Base-by-base conservation (phyloP, 495 filamentous ascomycete species). In the Penicillium salamii region DNA sequence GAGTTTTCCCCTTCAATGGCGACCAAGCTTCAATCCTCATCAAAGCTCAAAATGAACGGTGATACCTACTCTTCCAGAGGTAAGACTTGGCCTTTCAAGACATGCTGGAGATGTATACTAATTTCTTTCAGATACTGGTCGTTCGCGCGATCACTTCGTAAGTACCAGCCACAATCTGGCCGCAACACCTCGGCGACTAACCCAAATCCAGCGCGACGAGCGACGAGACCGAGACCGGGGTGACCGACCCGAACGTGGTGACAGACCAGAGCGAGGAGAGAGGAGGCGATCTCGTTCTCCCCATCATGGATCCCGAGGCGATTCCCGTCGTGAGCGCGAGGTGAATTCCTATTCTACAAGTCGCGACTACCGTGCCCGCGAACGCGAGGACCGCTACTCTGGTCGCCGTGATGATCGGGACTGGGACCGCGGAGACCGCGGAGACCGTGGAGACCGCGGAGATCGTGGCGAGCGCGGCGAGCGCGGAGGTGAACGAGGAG, bases 341-440 rank as follows among this genome's bases (percentile, higher is more conserved):
- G 78, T 82, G 64, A 91, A 97, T 62, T 82, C 88, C 8, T 97
- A 97, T 71, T 92, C 90, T 7, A 88, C 87, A 7, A 95, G 89
- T 65, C 84, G 91, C 42, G 90, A 86, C 72, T 92, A 93, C 68
- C 81, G 91, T 67, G 91, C 92, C 61, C 79, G 91, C 29, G 91
- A 96, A 75, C 85, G 91, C 36, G 91, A 96, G 62, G 90, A 95
- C 46, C 79, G 89, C 55, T 95, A 95, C 61, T 81, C 83, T 46
- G 45, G 38, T 33, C 58, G 58, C 11, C 38, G 55, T 21, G 81
- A 80, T 38, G 82, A 82, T 18, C 70, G 85, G 19, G 58, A 61
- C 26, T 61, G 79, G 54, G 78, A 83, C 32, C 70, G 78, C 17
- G 70, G 78, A 54, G 77, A 82, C 46, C 75, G 75, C 11, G 53